These are phyloP conservation scores for Zea mays DNA, from an alignment of 176 grass and related monocot species.

Conservation along the genomic window Zm-B73-REFERENCE-NAM-5.0 NC_050099.1:167910501-167911000, in stretches of 20 bases:
- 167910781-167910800: constrained; percentile 5
- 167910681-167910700: constrained; percentile 42
- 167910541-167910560: constrained; percentile 60
- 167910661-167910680: constrained; percentile 39
- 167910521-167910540: constrained; percentile 45
- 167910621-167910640: constrained; percentile 11
- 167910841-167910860: too few species aligned
- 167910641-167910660: constrained; percentile 1
- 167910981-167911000: too few species aligned
- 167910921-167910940: too few species aligned
- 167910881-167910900: too few species aligned
- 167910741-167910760: constrained; percentile 23
- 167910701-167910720: background rate
- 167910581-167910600: constrained; percentile 49
- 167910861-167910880: too few species aligned
- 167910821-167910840: background rate
- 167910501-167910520: constrained; percentile 36
- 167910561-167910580: constrained; percentile 49
- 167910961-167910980: too few species aligned
- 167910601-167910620: constrained; percentile 23
- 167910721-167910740: constrained; percentile 20
- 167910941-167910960: too few species aligned
- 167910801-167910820: constrained; percentile 16
- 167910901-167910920: too few species aligned
- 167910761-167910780: too few species aligned